These are phyloP conservation scores for Lecanicillium sp. DNA, from an alignment of 2,329 filamentous ascomycete species.

Conservation along the genomic window DNA sequence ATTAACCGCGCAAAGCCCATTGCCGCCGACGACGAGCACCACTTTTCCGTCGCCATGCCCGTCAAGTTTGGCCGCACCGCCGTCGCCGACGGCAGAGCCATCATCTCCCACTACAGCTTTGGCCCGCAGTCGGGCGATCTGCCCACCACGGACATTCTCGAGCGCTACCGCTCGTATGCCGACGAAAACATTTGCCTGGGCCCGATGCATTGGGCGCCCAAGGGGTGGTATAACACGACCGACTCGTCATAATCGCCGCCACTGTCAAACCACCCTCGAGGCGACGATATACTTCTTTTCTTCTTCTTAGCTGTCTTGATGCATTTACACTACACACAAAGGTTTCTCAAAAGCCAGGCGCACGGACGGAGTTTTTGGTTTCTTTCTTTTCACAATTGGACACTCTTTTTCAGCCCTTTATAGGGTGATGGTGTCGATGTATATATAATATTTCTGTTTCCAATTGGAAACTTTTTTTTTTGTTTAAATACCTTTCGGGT, in stretches of 20 bases:
- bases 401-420: no score
- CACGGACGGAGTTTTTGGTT: no score
- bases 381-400: no score
- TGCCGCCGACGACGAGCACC: constrained; percentile 36
- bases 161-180: constrained; percentile 45
- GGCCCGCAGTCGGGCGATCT: constrained; percentile 29
- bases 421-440: no score
- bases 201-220: constrained; percentile 21
- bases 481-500: no score
- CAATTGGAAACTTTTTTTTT: no score
- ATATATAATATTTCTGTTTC: no score
- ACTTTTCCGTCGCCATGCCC: constrained; percentile 31
- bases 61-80: constrained; percentile 29
- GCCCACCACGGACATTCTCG: constrained; percentile 44
- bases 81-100: constrained; percentile 44
- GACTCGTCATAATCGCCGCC: not conserved
- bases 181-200: constrained; percentile 39
- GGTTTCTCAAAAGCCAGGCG: no score
- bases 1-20: constrained; percentile 39
- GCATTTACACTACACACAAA: no score
- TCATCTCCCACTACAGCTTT: constrained; percentile 47
- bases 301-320: no score
- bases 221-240: constrained; percentile 3
- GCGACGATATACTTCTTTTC: no score
- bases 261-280: no score